These are phyloP conservation scores for Phaeosphaeriaceae sp. DNA, from an alignment of 2,329 filamentous ascomycete genomes.

Conservation along the genomic window DNA sequence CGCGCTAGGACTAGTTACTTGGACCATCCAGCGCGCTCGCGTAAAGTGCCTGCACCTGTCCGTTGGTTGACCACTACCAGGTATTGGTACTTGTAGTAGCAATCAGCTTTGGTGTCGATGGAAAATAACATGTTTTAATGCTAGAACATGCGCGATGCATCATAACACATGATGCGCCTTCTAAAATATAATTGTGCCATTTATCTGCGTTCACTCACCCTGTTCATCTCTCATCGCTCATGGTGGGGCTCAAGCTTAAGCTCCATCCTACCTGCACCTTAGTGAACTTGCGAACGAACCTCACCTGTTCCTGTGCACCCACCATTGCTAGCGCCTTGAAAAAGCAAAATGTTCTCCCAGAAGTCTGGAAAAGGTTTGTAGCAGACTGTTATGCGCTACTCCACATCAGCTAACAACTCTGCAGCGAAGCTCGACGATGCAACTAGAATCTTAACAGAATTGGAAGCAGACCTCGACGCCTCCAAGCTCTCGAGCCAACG, in stretches of 20 bases:
- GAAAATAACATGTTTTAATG: no score
- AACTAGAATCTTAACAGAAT: slow-evolving; percentile 65
- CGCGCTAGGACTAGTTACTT: slow-evolving; percentile 17
- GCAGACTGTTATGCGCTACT: not conserved
- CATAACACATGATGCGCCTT: no score
- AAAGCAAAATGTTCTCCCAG: slow-evolving; percentile 11
- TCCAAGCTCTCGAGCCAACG: slow-evolving; percentile 65
- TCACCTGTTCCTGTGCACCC: not conserved
- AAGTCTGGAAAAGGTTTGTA: slow-evolving; percentile 29
- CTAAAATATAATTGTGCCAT: not conserved
- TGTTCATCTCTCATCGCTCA: slow-evolving; percentile 3
- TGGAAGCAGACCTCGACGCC: slow-evolving; percentile 68
- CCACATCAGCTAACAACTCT: slow-evolving; percentile 12
- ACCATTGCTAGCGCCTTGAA: not conserved
- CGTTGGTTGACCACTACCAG: no score
- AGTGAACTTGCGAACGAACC: no score
- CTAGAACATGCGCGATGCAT: no score
- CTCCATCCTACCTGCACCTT: slow-evolving; percentile 8
- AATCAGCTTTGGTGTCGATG: no score
- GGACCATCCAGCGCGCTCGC: slow-evolving; percentile 7
- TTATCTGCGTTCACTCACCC: not conserved
- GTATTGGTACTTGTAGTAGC: no score
- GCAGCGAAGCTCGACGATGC: slow-evolving; percentile 73
- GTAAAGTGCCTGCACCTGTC: slow-evolving; percentile 18
- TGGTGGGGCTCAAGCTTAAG: slow-evolving; percentile 12